Conservation (phyloP, 73 alveolate species). For the Stentor roeselii region DNA sequence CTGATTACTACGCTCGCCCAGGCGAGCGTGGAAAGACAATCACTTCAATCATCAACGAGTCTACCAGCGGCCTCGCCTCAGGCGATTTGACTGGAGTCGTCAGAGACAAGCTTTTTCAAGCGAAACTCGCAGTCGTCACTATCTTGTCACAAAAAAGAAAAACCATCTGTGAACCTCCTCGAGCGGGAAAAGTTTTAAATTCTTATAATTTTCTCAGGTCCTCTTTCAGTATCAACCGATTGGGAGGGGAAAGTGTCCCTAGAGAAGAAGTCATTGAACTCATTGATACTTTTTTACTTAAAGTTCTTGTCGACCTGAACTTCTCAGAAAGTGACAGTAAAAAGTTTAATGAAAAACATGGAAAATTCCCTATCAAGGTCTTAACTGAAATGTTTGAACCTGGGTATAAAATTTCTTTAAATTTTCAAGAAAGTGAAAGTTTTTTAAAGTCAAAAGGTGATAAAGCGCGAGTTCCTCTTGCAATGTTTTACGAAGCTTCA, state of each 20-base stretch:
- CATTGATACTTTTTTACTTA: constrained; percentile 25
- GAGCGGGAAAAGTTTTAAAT: not conserved
- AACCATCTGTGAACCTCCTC: constrained; percentile 11
- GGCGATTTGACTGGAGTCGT: not conserved
- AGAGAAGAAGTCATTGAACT: constrained; percentile 15
- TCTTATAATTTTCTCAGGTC: not conserved
- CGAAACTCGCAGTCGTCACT: not conserved
- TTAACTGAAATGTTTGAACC: constrained; percentile 27
- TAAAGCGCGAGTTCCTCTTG: not conserved
- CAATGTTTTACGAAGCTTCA: constrained; percentile 17
- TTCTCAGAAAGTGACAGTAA: not conserved
- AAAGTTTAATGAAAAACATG: not conserved
- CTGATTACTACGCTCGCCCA: not conserved
- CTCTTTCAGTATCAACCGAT: not conserved
- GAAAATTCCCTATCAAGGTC: not conserved
- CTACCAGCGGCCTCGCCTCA: not conserved
- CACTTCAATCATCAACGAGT: not conserved
- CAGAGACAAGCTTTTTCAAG: not conserved
- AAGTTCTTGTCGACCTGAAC: constrained; percentile 2
- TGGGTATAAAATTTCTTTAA: not conserved
- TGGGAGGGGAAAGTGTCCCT: not conserved
- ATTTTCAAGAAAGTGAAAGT: constrained; percentile 14
- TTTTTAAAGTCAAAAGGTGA: constrained; percentile 18
- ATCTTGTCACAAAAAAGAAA: constrained; percentile 17
- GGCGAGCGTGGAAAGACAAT: not conserved